Percentiles rank a stretch among this genome's conserved stretches.
Evolutionary conservation across 257 asterid species (phyloP).

Genomic region (Capsicum rhomboideum): DNA sequence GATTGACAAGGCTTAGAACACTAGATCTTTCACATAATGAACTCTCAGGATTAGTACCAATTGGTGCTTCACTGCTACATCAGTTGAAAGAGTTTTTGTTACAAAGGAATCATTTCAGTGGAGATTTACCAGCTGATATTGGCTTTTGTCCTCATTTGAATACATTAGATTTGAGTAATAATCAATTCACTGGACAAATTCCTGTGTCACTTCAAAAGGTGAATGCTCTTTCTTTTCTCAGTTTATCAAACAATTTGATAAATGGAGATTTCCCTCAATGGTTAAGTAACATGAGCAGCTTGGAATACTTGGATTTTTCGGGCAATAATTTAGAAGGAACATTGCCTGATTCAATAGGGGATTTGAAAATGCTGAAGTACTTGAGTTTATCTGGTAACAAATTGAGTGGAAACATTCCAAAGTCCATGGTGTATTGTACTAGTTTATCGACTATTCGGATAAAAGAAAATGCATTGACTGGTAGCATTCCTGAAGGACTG

Average conservation of each 20-base stretch:
- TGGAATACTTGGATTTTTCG: slow-evolving; percentile 49
- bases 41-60: slow-evolving; percentile 48
- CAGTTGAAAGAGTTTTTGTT: slow-evolving; percentile 56
- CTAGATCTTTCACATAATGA: slow-evolving; percentile 65
- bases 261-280: slow-evolving; percentile 71
- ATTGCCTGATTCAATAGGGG: slow-evolving; percentile 49
- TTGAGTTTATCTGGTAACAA: slow-evolving; percentile 38
- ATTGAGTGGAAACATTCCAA: slow-evolving; percentile 49
- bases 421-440: slow-evolving; percentile 29
- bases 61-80: slow-evolving; percentile 43
- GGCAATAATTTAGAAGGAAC: slow-evolving; percentile 48
- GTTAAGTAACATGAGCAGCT: slow-evolving; percentile 38
- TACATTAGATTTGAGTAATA: slow-evolving; percentile 43
- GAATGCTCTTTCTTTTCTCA: slow-evolving; percentile 25
- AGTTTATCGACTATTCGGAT: slow-evolving; percentile 41
- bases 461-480: slow-evolving; percentile 47
- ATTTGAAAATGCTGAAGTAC: slow-evolving; percentile 32
- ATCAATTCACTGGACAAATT: slow-evolving; percentile 37
- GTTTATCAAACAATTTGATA: slow-evolving; percentile 41
- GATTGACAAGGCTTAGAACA: slow-evolving; percentile 54
- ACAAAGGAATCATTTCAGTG: slow-evolving; percentile 55
- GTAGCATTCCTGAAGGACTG: slow-evolving; percentile 49
- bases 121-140: slow-evolving; percentile 54
- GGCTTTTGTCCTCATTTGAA: slow-evolving; percentile 68
- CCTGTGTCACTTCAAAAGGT: slow-evolving; percentile 54